phyloP scores from a whole-genome alignment of 163 green algal species.

The Picocystis sp. region DNA sequence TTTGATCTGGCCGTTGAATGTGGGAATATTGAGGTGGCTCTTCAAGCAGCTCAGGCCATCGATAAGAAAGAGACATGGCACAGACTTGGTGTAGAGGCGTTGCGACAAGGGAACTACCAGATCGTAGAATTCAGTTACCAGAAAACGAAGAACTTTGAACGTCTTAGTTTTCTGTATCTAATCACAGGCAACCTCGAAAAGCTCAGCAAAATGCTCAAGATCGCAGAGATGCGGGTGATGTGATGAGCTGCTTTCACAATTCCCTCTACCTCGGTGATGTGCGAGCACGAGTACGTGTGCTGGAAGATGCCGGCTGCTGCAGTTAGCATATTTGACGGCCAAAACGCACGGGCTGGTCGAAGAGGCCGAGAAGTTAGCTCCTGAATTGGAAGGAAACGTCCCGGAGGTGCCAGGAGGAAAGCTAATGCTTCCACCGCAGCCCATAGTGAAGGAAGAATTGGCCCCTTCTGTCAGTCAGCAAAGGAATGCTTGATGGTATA shows the following conservation, averaged over 20 bases:
- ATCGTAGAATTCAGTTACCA: conserved; percentile 98
- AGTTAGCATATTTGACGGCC: conserved; percentile 85
- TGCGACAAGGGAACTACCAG: conserved; percentile 91
- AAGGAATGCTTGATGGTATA: conserved; percentile 87
- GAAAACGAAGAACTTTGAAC: conserved; percentile 96
- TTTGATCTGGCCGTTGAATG: conserved; percentile 96
- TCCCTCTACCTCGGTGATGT: conserved; percentile 90
- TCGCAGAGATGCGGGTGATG: conserved; percentile 88
- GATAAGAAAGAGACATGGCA: conserved; percentile 95
- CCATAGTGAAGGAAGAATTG: conserved; percentile 78
- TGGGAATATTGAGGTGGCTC: conserved; percentile 72
- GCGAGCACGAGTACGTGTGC: conserved; percentile 42
- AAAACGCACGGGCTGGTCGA: conserved; percentile 64
- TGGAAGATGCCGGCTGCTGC: conserved; percentile 75
- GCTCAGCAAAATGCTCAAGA: conserved; percentile 97
- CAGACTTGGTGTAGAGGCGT: conserved; percentile 72
- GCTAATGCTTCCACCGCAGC: conserved; percentile 43
- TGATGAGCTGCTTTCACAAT: conserved; percentile 90
- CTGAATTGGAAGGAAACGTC: conserved; percentile 23
- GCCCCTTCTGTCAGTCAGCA: conserved; percentile 87
- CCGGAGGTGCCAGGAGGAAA: conserved; percentile 21
- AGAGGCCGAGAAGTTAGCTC: conserved; percentile 44
- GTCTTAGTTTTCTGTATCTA: conserved; percentile 96
- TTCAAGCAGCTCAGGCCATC: conserved; percentile 71
- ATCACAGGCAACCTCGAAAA: conserved; percentile 87